Percentiles rank a stretch among this genome's conserved stretches.
These are phyloP conservation scores for Colletotrichum graminicola DNA, from an alignment of 2,329 filamentous ascomycete genomes.

Conservation along the genomic window DNA sequence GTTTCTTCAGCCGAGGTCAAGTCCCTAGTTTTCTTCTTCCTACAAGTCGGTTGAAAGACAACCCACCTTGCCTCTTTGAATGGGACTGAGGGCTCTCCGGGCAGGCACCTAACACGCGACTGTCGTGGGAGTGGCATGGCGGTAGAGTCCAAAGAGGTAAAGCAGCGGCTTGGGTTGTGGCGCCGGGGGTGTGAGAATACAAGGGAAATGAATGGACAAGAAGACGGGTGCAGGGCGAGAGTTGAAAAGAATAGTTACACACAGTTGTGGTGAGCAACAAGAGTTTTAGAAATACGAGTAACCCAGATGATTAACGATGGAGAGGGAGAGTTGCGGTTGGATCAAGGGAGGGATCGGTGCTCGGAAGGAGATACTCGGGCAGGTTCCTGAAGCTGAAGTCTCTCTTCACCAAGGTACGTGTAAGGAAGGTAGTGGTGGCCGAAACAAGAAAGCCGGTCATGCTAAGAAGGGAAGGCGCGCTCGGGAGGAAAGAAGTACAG, in stretches of 20 bases:
- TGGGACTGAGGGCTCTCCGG: neutral
- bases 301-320: neutral
- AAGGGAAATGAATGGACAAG: neutral
- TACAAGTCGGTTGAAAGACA: neutral
- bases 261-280: neutral
- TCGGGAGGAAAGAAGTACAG: neutral
- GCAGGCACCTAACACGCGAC: neutral
- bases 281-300: neutral
- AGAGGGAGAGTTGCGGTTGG: conserved; percentile 9
- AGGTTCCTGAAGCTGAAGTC: neutral
- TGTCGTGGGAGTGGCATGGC: neutral
- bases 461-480: neutral
- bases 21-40: too few species aligned
- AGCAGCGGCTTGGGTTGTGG: neutral
- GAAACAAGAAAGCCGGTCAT: conserved; percentile 4
- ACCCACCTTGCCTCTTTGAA: conserved; percentile 2
- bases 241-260: neutral
- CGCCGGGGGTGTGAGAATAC: neutral
- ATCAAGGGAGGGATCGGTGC: conserved; percentile 28
- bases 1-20: neutral
- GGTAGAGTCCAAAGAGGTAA: neutral
- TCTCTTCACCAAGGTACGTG: neutral
- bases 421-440: neutral
- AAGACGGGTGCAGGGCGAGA: neutral
- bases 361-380: neutral